Percentiles rank a stretch among this genome's conserved stretches.
Conservation (phyloP, 106 monocot genomes). For the Chionographis japonica region DNA sequence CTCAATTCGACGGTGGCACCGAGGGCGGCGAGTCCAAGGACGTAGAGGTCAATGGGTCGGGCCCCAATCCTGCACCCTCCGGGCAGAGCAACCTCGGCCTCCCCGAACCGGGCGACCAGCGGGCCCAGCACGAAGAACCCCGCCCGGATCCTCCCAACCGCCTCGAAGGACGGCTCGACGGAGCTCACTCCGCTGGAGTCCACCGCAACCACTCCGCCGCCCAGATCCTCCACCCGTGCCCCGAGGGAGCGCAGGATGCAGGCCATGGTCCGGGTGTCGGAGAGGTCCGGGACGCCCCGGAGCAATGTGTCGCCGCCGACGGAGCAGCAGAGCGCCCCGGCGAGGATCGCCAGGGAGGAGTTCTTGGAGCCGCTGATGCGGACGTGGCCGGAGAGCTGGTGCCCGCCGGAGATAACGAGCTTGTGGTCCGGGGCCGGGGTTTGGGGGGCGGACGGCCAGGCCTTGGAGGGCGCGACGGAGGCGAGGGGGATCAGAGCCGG, state of each 20-base stretch:
- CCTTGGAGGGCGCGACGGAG: not conserved
- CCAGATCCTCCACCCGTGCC: constrained; percentile 23
- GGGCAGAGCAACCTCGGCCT: constrained; percentile 38
- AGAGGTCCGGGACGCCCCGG: constrained; percentile 37
- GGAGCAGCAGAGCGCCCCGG: constrained; percentile 47
- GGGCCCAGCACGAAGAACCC: constrained; percentile 56
- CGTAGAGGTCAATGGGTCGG: constrained; percentile 41
- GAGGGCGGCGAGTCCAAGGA: constrained; percentile 28
- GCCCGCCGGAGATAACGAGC: constrained; percentile 32
- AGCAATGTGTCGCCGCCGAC: constrained; percentile 13
- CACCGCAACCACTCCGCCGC: constrained; percentile 18
- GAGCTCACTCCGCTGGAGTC: constrained; percentile 18
- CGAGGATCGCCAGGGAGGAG: constrained; percentile 49
- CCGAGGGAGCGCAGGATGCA: constrained; percentile 32
- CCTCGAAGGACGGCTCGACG: constrained; percentile 25
- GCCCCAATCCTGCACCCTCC: constrained; percentile 48
- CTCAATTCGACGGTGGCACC: constrained; percentile 37
- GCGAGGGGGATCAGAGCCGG: not conserved
- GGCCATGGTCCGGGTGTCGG: constrained; percentile 30
- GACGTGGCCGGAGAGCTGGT: constrained; percentile 43
- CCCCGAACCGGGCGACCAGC: constrained; percentile 41
- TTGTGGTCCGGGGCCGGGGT: constrained; percentile 5
- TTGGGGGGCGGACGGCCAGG: not conserved
- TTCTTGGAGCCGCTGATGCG: constrained; percentile 51
- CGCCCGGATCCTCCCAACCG: constrained; percentile 30